Conservation (phyloP, 225 moss, liverwort and hornwort species). For the Marchantia paleacea region DNA sequence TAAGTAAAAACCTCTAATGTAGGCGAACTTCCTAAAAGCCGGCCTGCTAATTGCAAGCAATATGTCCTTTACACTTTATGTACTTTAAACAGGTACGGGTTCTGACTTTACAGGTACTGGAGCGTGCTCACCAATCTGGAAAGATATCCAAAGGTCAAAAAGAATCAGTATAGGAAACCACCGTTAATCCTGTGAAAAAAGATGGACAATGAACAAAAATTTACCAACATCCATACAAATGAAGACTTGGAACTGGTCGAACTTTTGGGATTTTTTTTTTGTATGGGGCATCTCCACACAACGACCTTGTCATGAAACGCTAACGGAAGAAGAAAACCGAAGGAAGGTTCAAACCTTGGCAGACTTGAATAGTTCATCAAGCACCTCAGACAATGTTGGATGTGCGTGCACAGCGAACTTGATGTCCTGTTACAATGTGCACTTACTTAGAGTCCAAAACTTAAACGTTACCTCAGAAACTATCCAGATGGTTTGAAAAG, state of each 20-base stretch:
- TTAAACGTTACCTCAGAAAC: too few relatives aligned
- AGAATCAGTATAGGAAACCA: neutral
- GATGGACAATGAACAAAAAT: neutral
- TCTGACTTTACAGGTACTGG: slow-evolving; percentile 32
- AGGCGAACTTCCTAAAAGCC: slow-evolving; percentile 13
- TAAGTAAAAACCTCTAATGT: neutral
- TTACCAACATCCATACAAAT: neutral
- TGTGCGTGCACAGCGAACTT: slow-evolving; percentile 97
- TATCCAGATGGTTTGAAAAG: neutral
- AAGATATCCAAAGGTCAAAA: neutral
- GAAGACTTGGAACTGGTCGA: neutral
- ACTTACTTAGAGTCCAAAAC: neutral
- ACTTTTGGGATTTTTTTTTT: neutral
- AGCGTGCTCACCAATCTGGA: slow-evolving; percentile 38
- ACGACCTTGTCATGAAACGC: neutral
- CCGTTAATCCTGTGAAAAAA: neutral
- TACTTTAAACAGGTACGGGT: slow-evolving; percentile 36
- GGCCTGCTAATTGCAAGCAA: slow-evolving; percentile 27
- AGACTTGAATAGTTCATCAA: slow-evolving; percentile 95
- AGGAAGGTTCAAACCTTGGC: slow-evolving; percentile 55
- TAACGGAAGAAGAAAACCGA: neutral
- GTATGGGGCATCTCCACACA: neutral
- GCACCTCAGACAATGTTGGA: slow-evolving; percentile 93
- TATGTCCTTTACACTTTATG: neutral
- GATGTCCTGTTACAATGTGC: slow-evolving; percentile 54